A percentile compares a stretch with the other conserved stretches of the same genome.
Evolutionary conservation across 2,329 filamentous ascomycete species (phyloP).

Genomic region (Pestalotiopsis sp.): DNA sequence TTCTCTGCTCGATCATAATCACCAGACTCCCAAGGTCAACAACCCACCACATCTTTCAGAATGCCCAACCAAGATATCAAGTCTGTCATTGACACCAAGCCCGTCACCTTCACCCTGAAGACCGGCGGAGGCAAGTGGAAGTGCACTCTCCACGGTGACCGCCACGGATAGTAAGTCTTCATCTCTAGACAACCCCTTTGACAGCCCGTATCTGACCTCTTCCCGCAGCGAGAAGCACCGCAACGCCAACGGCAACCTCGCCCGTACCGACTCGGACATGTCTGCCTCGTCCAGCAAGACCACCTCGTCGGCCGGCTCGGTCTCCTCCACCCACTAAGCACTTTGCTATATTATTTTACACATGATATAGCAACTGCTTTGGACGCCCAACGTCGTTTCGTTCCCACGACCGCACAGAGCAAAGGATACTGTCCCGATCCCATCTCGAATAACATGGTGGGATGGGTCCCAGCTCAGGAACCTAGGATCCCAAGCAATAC

Average conservation of each 20-base stretch:
- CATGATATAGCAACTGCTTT: no score
- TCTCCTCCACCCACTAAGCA: slow-evolving; percentile 7
- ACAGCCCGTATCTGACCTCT: not conserved
- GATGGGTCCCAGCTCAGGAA: not conserved
- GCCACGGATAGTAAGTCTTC: slow-evolving; percentile 32
- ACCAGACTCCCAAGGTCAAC: not conserved
- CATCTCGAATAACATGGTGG: not conserved
- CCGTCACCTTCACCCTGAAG: slow-evolving; percentile 33
- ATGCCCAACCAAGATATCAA: slow-evolving; percentile 32
- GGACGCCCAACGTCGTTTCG: no score
- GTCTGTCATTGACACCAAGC: slow-evolving; percentile 29
- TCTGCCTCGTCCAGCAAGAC: slow-evolving; percentile 25
- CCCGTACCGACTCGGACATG: slow-evolving; percentile 28
- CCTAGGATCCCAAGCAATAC: not conserved
- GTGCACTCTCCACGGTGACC: slow-evolving; percentile 32
- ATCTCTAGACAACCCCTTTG: not conserved
- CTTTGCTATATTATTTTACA: not conserved
- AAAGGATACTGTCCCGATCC: not conserved
- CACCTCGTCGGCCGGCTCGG: slow-evolving; percentile 12
- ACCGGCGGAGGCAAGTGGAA: slow-evolving; percentile 32
- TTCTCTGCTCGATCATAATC: not conserved
- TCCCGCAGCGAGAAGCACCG: slow-evolving; percentile 14
- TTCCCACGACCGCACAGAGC: not conserved
- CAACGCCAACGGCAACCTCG: slow-evolving; percentile 15
- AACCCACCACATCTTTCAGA: slow-evolving; percentile 16